Evolutionary conservation across 331 rosid genomes (phyloP).

Genomic region (Prunus yedoensis): DNA sequence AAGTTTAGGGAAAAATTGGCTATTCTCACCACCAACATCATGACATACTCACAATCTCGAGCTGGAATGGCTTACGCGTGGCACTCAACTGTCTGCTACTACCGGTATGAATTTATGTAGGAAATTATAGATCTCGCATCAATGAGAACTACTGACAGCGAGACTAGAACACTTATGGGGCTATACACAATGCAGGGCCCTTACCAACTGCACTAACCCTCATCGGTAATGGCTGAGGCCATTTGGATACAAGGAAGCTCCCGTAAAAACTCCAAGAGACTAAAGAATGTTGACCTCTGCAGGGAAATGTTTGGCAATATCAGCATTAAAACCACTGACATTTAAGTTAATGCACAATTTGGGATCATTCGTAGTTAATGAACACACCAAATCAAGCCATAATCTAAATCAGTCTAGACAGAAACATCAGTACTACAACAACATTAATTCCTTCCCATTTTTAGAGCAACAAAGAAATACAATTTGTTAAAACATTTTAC

Average conservation of each 20-base stretch:
- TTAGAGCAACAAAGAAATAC: neutral
- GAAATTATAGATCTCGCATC: no score
- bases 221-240: no score
- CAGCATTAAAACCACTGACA: slow-evolving; percentile 10
- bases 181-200: no score
- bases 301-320: neutral
- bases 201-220: no score
- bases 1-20: no score
- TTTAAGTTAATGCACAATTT: neutral
- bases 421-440: neutral
- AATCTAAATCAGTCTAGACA: neutral
- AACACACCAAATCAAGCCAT: neutral
- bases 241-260: neutral
- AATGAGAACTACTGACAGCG: no score
- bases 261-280: neutral
- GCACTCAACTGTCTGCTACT: no score
- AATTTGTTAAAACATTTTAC: neutral
- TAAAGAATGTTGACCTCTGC: neutral
- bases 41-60: no score
- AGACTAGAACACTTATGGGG: no score
- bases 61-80: no score
- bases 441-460: slow-evolving; percentile 4
- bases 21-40: no score
- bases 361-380: slow-evolving; percentile 3
- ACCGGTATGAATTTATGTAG: no score